phyloP scores from a whole-genome alignment of 495 filamentous ascomycete genomes.

The Aspergillus biplanus region DNA sequence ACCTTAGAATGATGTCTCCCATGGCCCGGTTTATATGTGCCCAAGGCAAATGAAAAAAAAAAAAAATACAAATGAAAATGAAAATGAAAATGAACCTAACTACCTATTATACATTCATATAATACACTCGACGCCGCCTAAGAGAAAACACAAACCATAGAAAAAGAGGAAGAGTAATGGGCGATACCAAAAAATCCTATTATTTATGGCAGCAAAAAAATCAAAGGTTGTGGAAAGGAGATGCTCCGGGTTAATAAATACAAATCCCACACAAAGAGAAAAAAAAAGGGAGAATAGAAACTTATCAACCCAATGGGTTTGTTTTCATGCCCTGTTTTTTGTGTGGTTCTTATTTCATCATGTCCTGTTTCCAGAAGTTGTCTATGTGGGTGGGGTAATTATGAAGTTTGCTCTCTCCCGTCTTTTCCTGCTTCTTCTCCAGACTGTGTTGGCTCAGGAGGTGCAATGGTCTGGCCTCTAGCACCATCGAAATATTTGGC shows the following conservation, averaged over 20 bases:
- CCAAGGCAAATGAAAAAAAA: constrained; percentile 22
- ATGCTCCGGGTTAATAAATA: constrained; percentile 42
- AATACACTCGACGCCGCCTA: constrained; percentile 24
- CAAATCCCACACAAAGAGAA: constrained; percentile 36
- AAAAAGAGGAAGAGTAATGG: constrained; percentile 16
- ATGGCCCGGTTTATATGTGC: too few species aligned
- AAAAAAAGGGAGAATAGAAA: constrained; percentile 17
- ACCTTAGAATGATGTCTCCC: too few species aligned
- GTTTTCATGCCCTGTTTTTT: constrained; percentile 5
- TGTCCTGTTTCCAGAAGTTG: constrained; percentile 1
- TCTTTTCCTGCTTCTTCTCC: constrained; percentile 44
- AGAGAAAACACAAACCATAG: constrained; percentile 1
- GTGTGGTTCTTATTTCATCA: not conserved
- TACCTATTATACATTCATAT: constrained; percentile 33
- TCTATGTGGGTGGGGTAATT: constrained; percentile 37
- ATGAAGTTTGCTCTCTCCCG: constrained; percentile 48
- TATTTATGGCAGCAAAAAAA: constrained; percentile 22
- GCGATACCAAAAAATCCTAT: constrained; percentile 29
- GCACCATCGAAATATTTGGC: constrained; percentile 81
- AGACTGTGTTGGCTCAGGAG: constrained; percentile 56
- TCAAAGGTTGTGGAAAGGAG: constrained; percentile 29
- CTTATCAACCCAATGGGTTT: constrained; percentile 1
- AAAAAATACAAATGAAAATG: too few species aligned
- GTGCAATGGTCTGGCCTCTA: constrained; percentile 53
- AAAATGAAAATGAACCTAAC: constrained; percentile 19